These are phyloP conservation scores for Xylariaceae sp. DNA, from an alignment of 2,329 filamentous ascomycete genomes.

Conservation along the genomic window DNA sequence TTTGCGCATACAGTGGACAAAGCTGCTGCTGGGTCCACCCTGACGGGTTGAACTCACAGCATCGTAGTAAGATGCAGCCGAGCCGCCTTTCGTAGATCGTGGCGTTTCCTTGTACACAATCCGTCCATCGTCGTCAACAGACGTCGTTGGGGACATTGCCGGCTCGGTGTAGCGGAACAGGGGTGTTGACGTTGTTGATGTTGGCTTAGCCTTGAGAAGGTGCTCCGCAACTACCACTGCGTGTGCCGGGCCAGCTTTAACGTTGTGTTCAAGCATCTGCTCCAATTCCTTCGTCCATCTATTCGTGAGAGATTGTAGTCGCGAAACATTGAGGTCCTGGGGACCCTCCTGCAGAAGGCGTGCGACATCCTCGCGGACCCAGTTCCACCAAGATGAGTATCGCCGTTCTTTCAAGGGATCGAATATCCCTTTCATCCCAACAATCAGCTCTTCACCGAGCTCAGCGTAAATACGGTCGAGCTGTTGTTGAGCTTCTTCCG, in stretches of 20 bases:
- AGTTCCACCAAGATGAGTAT: slow-evolving; percentile 99
- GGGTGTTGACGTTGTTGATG: slow-evolving; percentile 45
- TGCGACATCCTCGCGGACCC: slow-evolving; percentile 86
- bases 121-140: slow-evolving; percentile 84
- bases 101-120: slow-evolving; percentile 86
- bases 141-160: slow-evolving; percentile 86
- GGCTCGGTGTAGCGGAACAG: slow-evolving; percentile 93
- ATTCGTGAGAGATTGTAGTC: slow-evolving; percentile 74
- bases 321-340: neutral
- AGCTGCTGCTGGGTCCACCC: slow-evolving; percentile 66
- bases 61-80: slow-evolving; percentile 51
- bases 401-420: slow-evolving; percentile 88
- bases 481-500: slow-evolving; percentile 83
- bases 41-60: slow-evolving; percentile 8
- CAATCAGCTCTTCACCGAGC: slow-evolving; percentile 92
- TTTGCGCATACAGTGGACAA: slow-evolving; percentile 93
- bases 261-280: slow-evolving; percentile 5
- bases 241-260: slow-evolving; percentile 1
- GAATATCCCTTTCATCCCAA: slow-evolving; percentile 91
- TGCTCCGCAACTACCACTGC: neutral
- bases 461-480: slow-evolving; percentile 91
- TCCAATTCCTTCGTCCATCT: slow-evolving; percentile 71
- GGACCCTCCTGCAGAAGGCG: slow-evolving; percentile 7
- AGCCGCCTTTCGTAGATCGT: slow-evolving; percentile 82
- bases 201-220: slow-evolving; percentile 8